These are phyloP conservation scores for Candida sakaeoensis DNA, from an alignment of 805 yeast species.

Conservation along the genomic window DNA sequence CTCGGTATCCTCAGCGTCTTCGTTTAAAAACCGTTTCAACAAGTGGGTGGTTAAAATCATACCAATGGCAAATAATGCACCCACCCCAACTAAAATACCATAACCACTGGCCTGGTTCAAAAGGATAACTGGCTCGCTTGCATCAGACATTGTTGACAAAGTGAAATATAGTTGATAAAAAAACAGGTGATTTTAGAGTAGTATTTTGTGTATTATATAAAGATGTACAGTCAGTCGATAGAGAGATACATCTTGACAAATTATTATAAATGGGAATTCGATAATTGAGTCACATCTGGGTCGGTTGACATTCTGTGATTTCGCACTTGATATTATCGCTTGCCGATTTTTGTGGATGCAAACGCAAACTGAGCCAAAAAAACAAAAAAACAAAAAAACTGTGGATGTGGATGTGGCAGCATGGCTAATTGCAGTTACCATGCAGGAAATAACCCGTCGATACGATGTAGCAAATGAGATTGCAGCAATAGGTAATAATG, in stretches of 20 bases:
- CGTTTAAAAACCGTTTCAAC: slow-evolving; percentile 21
- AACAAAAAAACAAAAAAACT: not conserved
- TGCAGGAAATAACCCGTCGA: too few species aligned
- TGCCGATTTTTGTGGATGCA: not conserved
- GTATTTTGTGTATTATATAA: too few species aligned
- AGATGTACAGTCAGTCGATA: too few species aligned
- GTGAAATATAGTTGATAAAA: too few species aligned
- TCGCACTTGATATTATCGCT: not conserved
- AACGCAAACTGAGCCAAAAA: too few species aligned
- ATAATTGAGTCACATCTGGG: slow-evolving; percentile 5
- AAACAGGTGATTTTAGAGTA: not conserved
- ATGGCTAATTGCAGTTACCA: too few species aligned
- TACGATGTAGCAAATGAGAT: too few species aligned
- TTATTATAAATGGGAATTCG: too few species aligned
- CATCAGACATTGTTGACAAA: slow-evolving; percentile 2
- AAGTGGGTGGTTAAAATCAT: slow-evolving; percentile 24
- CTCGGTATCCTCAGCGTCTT: slow-evolving; percentile 24
- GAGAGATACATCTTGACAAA: too few species aligned
- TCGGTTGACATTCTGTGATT: slow-evolving; percentile 1
- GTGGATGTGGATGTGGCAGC: slow-evolving; percentile 5
- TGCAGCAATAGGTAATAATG: too few species aligned
- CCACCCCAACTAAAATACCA: slow-evolving; percentile 29
- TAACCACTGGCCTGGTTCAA: slow-evolving; percentile 27
- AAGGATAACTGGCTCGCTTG: slow-evolving; percentile 8
- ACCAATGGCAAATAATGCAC: slow-evolving; percentile 27